Evolutionary conservation across 768 basidiomycete species (phyloP).

Genomic region (Podaxis mareebaensis): DNA sequence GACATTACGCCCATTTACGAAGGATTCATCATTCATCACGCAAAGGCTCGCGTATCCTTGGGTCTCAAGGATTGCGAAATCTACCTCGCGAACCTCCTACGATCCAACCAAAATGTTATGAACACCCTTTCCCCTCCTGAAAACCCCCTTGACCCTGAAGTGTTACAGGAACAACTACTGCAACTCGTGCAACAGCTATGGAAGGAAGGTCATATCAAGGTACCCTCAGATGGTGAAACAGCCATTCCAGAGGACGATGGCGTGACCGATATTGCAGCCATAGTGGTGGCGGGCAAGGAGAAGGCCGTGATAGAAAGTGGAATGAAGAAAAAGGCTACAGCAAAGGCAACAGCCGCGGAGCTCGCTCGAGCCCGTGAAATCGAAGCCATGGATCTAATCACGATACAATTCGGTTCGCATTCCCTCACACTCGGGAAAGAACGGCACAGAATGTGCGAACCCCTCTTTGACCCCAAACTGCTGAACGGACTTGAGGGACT

Average conservation of each 20-base stretch:
- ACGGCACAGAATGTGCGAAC: slow-evolving; percentile 89
- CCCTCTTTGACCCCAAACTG: slow-evolving; percentile 75
- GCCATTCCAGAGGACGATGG: slow-evolving; percentile 76
- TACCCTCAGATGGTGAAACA: slow-evolving; percentile 75
- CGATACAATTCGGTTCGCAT: slow-evolving; percentile 69
- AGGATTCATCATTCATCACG: slow-evolving; percentile 57
- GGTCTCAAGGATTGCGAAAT: slow-evolving; percentile 73
- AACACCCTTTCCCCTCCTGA: slow-evolving; percentile 56
- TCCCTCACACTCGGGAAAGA: slow-evolving; percentile 82
- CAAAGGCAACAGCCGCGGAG: slow-evolving; percentile 75
- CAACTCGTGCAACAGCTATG: slow-evolving; percentile 68
- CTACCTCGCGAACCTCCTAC: slow-evolving; percentile 74
- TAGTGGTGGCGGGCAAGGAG: slow-evolving; percentile 89
- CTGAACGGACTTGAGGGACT: slow-evolving; percentile 39
- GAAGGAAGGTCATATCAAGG: slow-evolving; percentile 65
- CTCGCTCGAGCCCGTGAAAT: slow-evolving; percentile 81
- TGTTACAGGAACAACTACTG: slow-evolving; percentile 51
- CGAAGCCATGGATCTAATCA: slow-evolving; percentile 80
- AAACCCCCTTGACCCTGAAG: slow-evolving; percentile 44
- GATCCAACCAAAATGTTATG: slow-evolving; percentile 66
- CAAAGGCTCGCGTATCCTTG: slow-evolving; percentile 56
- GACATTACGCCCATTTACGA: slow-evolving; percentile 82
- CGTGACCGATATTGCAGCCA: slow-evolving; percentile 86
- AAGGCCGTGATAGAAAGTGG: slow-evolving; percentile 85
- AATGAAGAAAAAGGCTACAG: slow-evolving; percentile 74